Percentiles rank a stretch among this genome's conserved stretches.
Evolutionary conservation across 192 early-diverging fungal species (phyloP).

Genomic region (Rhizophagus clarus): DNA sequence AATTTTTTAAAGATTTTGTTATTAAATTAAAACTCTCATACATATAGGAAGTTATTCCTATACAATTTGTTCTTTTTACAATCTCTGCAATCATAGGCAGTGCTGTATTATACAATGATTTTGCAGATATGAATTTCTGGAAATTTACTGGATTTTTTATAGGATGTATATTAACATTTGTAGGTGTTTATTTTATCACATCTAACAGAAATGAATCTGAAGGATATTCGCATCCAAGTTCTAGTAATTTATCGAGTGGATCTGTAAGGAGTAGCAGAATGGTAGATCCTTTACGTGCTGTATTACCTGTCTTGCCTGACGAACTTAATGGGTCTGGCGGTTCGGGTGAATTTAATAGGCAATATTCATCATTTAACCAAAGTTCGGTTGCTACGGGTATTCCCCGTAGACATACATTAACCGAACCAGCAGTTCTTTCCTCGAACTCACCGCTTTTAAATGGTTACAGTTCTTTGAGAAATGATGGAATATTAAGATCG

Average conservation of each 20-base stretch:
- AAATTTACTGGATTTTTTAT: conserved; percentile 52
- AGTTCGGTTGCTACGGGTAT: conserved; percentile 16
- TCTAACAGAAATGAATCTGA: conserved; percentile 46
- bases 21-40: conserved; percentile 28
- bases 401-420: conserved; percentile 4
- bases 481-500: conserved; percentile 31
- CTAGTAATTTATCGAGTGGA: conserved; percentile 25
- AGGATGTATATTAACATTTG: conserved; percentile 63
- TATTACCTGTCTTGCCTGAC: conserved; percentile 23
- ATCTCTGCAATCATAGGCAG: conserved; percentile 70
- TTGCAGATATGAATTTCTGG: conserved; percentile 54
- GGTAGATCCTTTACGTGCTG: neutral
- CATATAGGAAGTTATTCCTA: conserved; percentile 66
- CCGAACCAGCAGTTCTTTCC: neutral
- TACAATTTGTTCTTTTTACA: conserved; percentile 77
- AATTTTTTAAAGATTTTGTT: conserved; percentile 7
- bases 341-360: conserved; percentile 13
- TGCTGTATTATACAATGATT: conserved; percentile 67
- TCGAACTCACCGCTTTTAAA: conserved; percentile 34
- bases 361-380: conserved; percentile 21
- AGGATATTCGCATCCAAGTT: neutral
- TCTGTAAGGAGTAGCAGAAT: conserved; percentile 29
- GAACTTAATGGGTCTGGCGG: conserved; percentile 23
- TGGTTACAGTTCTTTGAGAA: conserved; percentile 27
- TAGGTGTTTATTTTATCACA: conserved; percentile 73